Evolutionary conservation across 805 yeast genomes (phyloP), one percentile per base, ranked within the genome.

Genomic region (Candida jianshihensis): DNA sequence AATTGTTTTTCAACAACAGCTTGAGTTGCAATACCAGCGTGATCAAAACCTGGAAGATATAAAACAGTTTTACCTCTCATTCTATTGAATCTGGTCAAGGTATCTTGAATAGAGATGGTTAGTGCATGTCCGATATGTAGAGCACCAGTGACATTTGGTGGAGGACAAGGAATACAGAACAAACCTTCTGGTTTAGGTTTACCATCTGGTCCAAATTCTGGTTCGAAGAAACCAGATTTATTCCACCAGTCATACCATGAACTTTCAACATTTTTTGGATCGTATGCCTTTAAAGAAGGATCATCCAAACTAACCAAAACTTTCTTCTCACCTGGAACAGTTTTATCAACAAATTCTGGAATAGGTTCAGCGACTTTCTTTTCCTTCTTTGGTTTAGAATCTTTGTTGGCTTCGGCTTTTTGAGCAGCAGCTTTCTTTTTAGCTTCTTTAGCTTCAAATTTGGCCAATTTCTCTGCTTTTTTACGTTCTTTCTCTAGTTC

Each of bases 191-290:
- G 84, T 57, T 81, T 81, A 48, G 75, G 54, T 31, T 78, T 63
- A 31, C 97, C 97, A 54, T 80, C 79, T 39, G 65, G 71, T 31
- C 80, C 70, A 48, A 83, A 78, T 57, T 85, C 84, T 15, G 98
- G 98, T 63, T 82, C 81, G 54, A 92, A 92, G 53, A 76, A 78
- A 15, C 92, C 94, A 61, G 85, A 73, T 53, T 82, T 70, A 42
- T 75, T 81, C 98, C 98, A 92, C 97, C 98, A 92, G 15, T 74
- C 77, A 64, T 90, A 90, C 98, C 98, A 92, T 12, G 96, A 85
- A 38, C 94, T 81, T 64, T 92, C 98, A 33, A 92, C 97, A 50
- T 81, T 82, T 50, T 76, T 75, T 24, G 98, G 98, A 53, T 76
- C 84, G 63, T 92, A 92, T 9, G 97, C 90, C 63, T 92, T 89